These are phyloP conservation scores for Cryptococcus amylolentus DNA, from an alignment of 1,284 basidiomycete genomes.

Conservation along the genomic window DNA sequence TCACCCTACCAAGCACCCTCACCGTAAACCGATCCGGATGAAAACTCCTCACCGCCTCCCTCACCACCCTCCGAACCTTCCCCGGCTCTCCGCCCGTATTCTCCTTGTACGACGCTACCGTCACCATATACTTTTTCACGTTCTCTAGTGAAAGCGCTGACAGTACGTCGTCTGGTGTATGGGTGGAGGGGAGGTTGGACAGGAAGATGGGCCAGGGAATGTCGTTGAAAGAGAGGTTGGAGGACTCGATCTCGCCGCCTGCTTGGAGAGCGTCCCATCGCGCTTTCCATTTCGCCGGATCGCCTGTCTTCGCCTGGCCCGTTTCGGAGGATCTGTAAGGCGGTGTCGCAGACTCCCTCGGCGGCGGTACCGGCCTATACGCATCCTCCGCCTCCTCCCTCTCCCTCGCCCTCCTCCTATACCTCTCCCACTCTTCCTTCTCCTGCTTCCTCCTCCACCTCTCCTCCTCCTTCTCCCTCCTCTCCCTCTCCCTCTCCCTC, in stretches of 20 bases:
- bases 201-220: slow-evolving; percentile 74
- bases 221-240: slow-evolving; percentile 56
- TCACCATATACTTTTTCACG: slow-evolving; percentile 56
- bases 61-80: slow-evolving; percentile 58
- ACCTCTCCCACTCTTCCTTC: slow-evolving; percentile 10
- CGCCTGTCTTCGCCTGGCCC: slow-evolving; percentile 54
- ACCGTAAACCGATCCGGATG: slow-evolving; percentile 74
- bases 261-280: slow-evolving; percentile 31
- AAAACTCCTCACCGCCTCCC: slow-evolving; percentile 63
- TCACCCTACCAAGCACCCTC: slow-evolving; percentile 55
- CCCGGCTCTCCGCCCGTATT: slow-evolving; percentile 51
- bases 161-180: neutral
- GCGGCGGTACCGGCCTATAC: slow-evolving; percentile 11
- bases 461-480: slow-evolving; percentile 10
- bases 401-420: slow-evolving; percentile 7
- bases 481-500: slow-evolving; percentile 10
- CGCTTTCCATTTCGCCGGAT: slow-evolving; percentile 77
- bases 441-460: slow-evolving; percentile 9
- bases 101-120: slow-evolving; percentile 52
- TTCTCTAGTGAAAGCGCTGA: slow-evolving; percentile 58
- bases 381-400: slow-evolving; percentile 2
- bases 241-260: slow-evolving; percentile 5
- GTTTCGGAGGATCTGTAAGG: slow-evolving; percentile 4
- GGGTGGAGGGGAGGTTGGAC: neutral
- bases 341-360: neutral